Conservation (phyloP, 345 rosid genomes). For the Orychophragmus violaceus region DNA sequence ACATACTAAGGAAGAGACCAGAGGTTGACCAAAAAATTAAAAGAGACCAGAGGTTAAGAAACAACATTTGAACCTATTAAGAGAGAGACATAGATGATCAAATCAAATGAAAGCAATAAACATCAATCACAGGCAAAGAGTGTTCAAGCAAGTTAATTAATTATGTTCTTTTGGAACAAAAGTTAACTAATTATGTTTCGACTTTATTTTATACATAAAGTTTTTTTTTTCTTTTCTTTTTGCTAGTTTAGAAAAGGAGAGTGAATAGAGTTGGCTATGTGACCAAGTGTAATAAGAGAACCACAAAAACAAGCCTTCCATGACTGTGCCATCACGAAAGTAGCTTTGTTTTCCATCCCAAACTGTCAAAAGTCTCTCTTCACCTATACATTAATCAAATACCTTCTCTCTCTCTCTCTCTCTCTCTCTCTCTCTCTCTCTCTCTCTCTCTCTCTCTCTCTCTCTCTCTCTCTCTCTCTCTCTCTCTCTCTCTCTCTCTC, state of each 20-base stretch:
- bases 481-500: background rate
- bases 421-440: background rate
- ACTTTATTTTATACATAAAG: background rate
- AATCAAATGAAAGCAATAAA: constrained; percentile 28
- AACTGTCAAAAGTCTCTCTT: constrained; percentile 37
- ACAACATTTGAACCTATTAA: too few relatives aligned
- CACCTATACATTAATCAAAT: constrained; percentile 24
- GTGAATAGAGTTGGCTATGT: constrained; percentile 38
- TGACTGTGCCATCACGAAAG: constrained; percentile 50
- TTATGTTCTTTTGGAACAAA: too few relatives aligned
- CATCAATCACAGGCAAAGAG: constrained; percentile 34
- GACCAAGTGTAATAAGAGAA: constrained; percentile 30
- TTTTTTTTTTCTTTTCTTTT: background rate
- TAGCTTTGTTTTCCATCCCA: constrained; percentile 39
- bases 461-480: background rate
- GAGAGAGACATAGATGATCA: constrained; percentile 19
- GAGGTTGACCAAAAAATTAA: too few relatives aligned
- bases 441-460: background rate
- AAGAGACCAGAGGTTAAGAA: constrained; percentile 21
- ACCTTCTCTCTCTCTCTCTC: constrained; percentile 3
- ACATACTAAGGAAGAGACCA: background rate
- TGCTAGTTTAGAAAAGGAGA: constrained; percentile 4
- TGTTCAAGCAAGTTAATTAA: constrained; percentile 11
- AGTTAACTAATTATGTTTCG: background rate
- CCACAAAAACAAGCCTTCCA: constrained; percentile 41